Percentiles rank a stretch among this genome's conserved stretches.
Conservation (phyloP, 768 basidiomycete species). For the Pleurotus eryngii region DNA sequence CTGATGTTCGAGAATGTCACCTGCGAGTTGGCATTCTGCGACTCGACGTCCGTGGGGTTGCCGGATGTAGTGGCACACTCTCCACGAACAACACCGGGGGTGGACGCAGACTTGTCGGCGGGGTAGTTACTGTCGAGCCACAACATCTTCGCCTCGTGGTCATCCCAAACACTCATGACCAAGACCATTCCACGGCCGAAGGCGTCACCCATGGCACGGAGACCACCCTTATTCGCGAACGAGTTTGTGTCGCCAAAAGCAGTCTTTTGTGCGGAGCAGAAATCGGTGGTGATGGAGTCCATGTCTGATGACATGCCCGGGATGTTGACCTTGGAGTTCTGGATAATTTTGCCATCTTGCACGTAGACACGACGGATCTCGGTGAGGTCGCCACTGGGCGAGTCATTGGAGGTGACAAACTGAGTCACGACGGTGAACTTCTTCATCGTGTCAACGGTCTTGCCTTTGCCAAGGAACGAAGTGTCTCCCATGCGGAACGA, state of each 20-base stretch:
- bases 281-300: slow-evolving; percentile 38
- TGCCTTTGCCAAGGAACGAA: slow-evolving; percentile 35
- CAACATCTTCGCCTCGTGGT: slow-evolving; percentile 36
- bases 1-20: slow-evolving; percentile 42
- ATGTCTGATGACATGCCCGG: slow-evolving; percentile 22
- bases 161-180: slow-evolving; percentile 37
- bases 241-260: slow-evolving; percentile 35
- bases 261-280: slow-evolving; percentile 34
- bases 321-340: slow-evolving; percentile 34
- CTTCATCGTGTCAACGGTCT: slow-evolving; percentile 36
- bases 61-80: slow-evolving; percentile 36
- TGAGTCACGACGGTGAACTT: slow-evolving; percentile 43
- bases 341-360: slow-evolving; percentile 39
- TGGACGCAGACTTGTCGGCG: slow-evolving; percentile 14
- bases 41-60: slow-evolving; percentile 32
- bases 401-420: slow-evolving; percentile 35
- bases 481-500: slow-evolving; percentile 41
- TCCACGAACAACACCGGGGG: slow-evolving; percentile 34
- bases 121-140: slow-evolving; percentile 39
- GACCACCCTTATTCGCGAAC: slow-evolving; percentile 31
- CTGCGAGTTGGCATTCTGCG: slow-evolving; percentile 20
- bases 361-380: slow-evolving; percentile 43
- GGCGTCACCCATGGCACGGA: slow-evolving; percentile 21
- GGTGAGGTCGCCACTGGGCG: slow-evolving; percentile 18
- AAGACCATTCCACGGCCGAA: slow-evolving; percentile 35